Conservation (phyloP, 139 green algal species). For the Nannochloris sp. region DNA sequence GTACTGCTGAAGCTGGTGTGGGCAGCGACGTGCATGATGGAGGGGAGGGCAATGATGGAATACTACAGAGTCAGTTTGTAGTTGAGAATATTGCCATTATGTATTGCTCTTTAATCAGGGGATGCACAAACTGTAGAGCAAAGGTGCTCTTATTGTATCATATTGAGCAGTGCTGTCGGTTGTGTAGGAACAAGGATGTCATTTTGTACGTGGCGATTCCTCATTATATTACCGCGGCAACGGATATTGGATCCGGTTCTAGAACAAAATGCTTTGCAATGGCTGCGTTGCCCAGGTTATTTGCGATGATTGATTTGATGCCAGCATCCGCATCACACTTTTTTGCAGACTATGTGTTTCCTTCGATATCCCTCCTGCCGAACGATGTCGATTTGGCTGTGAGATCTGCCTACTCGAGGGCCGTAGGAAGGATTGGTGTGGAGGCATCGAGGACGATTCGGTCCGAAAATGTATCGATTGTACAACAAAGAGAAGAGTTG, state of each 20-base stretch:
- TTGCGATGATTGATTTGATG: constrained; percentile 31
- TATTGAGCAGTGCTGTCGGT: constrained; percentile 35
- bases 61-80: constrained; percentile 23
- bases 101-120: constrained; percentile 74
- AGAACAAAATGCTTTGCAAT: constrained; percentile 46
- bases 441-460: constrained; percentile 2
- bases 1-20: no score
- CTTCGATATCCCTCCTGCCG: constrained; percentile 75
- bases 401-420: background rate
- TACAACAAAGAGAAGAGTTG: constrained; percentile 27
- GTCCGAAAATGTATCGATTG: constrained; percentile 14
- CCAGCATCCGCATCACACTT: constrained; percentile 57
- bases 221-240: constrained; percentile 58
- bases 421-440: background rate
- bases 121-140: constrained; percentile 15
- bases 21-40: no score
- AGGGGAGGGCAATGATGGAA: background rate
- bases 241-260: constrained; percentile 10
- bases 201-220: constrained; percentile 73
- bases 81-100: constrained; percentile 20
- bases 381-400: constrained; percentile 77
- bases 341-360: constrained; percentile 91
- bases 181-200: constrained; percentile 62
- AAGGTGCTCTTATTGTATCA: constrained; percentile 42
- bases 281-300: constrained; percentile 22